These are phyloP conservation scores for Flaveria sonorensis DNA, from an alignment of 129 eudicot genomes.

Conservation along the genomic window DNA sequence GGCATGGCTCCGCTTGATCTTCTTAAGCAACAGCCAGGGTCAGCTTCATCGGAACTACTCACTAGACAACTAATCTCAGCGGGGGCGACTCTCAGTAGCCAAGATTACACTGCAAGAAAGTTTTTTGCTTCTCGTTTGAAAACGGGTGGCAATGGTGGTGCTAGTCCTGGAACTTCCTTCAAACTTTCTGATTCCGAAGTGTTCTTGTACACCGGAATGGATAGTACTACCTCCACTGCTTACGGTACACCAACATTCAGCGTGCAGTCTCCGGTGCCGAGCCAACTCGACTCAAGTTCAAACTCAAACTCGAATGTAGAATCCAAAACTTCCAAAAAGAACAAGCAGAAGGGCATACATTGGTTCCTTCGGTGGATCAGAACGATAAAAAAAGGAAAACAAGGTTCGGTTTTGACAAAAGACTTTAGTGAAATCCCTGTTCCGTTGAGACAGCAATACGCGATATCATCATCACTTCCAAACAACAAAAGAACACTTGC, in stretches of 20 bases:
- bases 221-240: conserved; percentile 31
- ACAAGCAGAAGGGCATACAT: conserved; percentile 48
- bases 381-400: conserved; percentile 41
- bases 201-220: conserved; percentile 59
- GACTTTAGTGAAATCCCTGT: conserved; percentile 48
- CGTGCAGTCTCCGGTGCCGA: conserved; percentile 29
- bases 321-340: conserved; percentile 32
- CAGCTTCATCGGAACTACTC: conserved; percentile 76
- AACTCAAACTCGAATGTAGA: conserved; percentile 31
- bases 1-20: conserved; percentile 81
- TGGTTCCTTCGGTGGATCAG: conserved; percentile 73
- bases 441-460: conserved; percentile 67
- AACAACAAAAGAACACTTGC: conserved; percentile 79
- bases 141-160: conserved; percentile 53
- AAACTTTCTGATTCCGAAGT: conserved; percentile 69
- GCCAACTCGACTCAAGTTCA: conserved; percentile 39
- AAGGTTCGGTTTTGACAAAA: conserved; percentile 29
- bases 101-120: conserved; percentile 65
- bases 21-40: conserved; percentile 69
- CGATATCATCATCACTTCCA: conserved; percentile 51
- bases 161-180: conserved; percentile 87
- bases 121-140: conserved; percentile 75
- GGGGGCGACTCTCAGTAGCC: conserved; percentile 71
- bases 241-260: conserved; percentile 36
- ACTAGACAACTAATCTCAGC: conserved; percentile 70